phyloP scores from a whole-genome alignment of 768 basidiomycete species.

The Chlorophyllum brunneum region DNA sequence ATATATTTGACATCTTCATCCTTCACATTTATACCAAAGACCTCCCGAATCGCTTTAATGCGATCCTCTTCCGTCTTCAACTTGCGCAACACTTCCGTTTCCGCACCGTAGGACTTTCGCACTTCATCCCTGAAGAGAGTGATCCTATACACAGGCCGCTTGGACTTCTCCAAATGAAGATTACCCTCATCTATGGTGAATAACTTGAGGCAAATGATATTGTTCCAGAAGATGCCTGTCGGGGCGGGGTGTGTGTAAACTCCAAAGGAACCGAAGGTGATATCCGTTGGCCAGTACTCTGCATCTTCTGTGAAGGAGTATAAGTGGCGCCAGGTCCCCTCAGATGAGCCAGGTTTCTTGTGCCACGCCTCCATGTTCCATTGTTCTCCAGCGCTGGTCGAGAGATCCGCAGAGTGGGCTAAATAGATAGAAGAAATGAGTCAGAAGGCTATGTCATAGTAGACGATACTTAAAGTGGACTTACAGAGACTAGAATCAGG shows the following conservation, averaged over 20 bases:
- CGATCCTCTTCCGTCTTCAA: constrained; percentile 27
- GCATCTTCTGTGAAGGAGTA: constrained; percentile 24
- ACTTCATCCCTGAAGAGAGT: constrained; percentile 24
- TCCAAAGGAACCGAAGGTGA: constrained; percentile 20
- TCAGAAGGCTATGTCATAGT: not conserved
- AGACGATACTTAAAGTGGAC: no score
- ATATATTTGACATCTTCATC: constrained; percentile 6
- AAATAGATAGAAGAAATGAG: not conserved
- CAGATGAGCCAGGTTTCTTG: constrained; percentile 3
- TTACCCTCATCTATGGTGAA: constrained; percentile 21
- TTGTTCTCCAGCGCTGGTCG: constrained; percentile 1
- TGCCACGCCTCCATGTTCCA: constrained; percentile 17
- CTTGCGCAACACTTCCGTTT: constrained; percentile 19
- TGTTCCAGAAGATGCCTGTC: constrained; percentile 21
- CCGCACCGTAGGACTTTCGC: constrained; percentile 20
- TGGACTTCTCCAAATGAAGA: constrained; percentile 9
- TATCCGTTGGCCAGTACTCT: constrained; percentile 24
- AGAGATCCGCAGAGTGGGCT: not conserved
- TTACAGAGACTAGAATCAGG: not conserved
- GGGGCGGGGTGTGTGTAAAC: constrained; percentile 17
- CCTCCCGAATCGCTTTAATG: constrained; percentile 15
- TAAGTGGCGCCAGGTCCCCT: constrained; percentile 20
- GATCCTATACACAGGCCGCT: constrained; percentile 18
- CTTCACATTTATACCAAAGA: constrained; percentile 1
- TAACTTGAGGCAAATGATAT: constrained; percentile 22